Evolutionary conservation across 176 grass and related monocot genomes (phyloP).

Genomic region (Juncus effusus): DNA sequence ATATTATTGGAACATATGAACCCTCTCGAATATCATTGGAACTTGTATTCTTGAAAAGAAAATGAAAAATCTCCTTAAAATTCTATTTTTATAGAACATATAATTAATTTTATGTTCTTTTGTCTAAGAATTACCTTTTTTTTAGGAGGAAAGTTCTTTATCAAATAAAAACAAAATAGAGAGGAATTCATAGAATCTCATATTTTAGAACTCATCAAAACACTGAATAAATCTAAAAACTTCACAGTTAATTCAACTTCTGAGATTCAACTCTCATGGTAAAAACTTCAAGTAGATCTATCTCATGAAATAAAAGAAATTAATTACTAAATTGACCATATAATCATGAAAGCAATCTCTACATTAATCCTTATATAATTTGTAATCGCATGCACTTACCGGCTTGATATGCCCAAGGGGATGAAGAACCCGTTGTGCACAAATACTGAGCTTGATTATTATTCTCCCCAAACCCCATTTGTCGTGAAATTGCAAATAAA

Average conservation of each 20-base stretch:
- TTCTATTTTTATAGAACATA: slow-evolving; percentile 10
- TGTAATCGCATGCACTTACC: slow-evolving; percentile 27
- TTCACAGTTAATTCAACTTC: no score
- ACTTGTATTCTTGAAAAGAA: slow-evolving; percentile 20
- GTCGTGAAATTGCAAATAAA: slow-evolving; percentile 88
- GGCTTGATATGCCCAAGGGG: slow-evolving; percentile 27
- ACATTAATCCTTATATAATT: neutral
- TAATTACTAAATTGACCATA: no score
- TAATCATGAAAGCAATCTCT: neutral
- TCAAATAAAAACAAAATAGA: neutral
- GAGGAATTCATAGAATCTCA: neutral
- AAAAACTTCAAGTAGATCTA: no score
- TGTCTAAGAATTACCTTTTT: neutral
- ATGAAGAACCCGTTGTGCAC: slow-evolving; percentile 17
- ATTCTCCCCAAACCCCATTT: slow-evolving; percentile 57
- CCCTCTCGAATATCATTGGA: neutral
- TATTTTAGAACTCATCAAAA: no score
- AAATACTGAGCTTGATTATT: slow-evolving; percentile 23
- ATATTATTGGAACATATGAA: no score
- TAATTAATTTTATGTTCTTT: neutral
- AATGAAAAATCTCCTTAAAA: neutral
- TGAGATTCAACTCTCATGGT: no score
- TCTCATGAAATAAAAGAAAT: no score
- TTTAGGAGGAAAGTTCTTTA: neutral
- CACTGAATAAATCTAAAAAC: no score